Evolutionary conservation across 768 basidiomycete species (phyloP), one percentile per base, ranked within the genome.

Genomic region (Inosperma sp.): DNA sequence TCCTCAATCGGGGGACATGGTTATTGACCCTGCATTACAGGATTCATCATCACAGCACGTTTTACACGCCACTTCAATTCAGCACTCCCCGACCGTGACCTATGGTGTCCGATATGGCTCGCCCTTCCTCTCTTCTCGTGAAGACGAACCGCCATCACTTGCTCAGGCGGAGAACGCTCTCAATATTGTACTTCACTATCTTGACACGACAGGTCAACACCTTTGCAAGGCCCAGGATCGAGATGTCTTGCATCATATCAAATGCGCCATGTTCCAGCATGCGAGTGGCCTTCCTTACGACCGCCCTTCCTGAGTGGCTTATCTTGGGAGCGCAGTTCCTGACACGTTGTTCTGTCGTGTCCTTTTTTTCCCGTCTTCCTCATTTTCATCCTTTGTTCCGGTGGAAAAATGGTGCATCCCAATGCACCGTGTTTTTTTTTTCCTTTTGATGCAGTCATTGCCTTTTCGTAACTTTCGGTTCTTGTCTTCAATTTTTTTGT

Each of bases 161-260:
- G 59, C 65, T 1, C 77, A 81, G 43, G 82, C 77, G 2, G 77
- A 83, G 43, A 72, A 73, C 8, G 76, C 80, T 21, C 63, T 84
- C 46, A 73, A 79, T 61, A 78, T 68, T 55, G 68, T 85, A 50
- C 71, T 84, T 54, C 36, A 66, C 10, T 85, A 75, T 53, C 62
- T 83, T 54, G 78, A 83, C 61, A 60, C 60, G 5, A 49, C 53
- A 14, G 65, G 61, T 13, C 59, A 55, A 35, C 61, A 57, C 10
- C 54, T 74, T 19, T 50, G 73, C 43, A 58, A 62, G 19, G 30
- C 48, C 2, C 47, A 66, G 5, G 76, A 76, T 57, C 73, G 72
- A 37, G 63, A 63, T 43, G 62, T 61, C 22, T 76, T 84, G 35
- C 55, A 63, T 16, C 68, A 72, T 40, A 69, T 83, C 58, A 82